Evolutionary conservation across 169 alveolate genomes (phyloP).

Genomic region (Cryptosporidium ryanae): DNA sequence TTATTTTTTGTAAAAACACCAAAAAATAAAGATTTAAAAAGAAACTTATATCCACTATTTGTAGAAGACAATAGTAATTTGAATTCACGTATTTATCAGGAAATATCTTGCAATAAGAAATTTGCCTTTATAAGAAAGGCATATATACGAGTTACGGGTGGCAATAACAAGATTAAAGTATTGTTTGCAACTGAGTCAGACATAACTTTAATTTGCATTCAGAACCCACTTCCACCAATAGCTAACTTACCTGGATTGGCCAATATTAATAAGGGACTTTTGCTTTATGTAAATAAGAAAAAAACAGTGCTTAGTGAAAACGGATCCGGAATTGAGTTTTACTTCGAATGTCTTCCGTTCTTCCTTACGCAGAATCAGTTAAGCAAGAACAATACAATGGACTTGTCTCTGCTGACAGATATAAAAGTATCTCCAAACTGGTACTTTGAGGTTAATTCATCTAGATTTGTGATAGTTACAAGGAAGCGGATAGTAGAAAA

Average conservation of each 20-base stretch:
- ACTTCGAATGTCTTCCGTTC: constrained; percentile 44
- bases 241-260: not conserved
- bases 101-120: not conserved
- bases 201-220: constrained; percentile 18
- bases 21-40: not conserved
- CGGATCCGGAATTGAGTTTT: not conserved
- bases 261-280: not conserved
- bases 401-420: not conserved
- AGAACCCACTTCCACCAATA: constrained; percentile 8
- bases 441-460: constrained; percentile 7
- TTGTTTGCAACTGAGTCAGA: constrained; percentile 24
- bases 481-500: not conserved
- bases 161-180: constrained; percentile 1
- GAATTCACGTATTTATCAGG: no score
- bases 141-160: not conserved
- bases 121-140: constrained; percentile 24
- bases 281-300: constrained; percentile 20
- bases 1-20: constrained; percentile 9
- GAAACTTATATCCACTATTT: constrained; percentile 20
- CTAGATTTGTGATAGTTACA: constrained; percentile 20
- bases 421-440: constrained; percentile 26
- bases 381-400: not conserved
- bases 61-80: not conserved
- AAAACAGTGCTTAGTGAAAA: not conserved
- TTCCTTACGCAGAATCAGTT: constrained; percentile 3